Conservation (phyloP, 1,139 yeast species). For the Yamadazyma triangularis region DNA sequence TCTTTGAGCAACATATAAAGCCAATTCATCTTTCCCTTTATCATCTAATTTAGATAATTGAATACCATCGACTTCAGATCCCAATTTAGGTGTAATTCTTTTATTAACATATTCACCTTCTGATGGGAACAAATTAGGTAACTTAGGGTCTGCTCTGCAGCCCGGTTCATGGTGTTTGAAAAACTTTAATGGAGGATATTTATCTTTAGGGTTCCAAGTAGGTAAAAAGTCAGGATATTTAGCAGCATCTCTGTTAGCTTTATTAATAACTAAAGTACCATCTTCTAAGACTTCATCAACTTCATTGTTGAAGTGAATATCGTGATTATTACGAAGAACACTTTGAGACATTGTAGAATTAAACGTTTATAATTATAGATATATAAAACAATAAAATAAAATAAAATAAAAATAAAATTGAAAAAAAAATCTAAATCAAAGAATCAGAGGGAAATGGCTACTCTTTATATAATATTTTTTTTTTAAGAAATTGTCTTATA, state of each 20-base stretch:
- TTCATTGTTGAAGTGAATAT: constrained; percentile 38
- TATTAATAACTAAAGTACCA: constrained; percentile 29
- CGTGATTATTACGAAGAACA: constrained; percentile 25
- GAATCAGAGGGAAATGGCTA: background rate
- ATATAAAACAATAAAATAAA: no score
- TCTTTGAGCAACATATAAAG: constrained; percentile 58
- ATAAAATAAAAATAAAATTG: no score
- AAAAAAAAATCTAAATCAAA: no score
- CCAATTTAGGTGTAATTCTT: constrained; percentile 59
- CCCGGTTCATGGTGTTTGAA: constrained; percentile 53
- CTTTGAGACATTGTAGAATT: background rate
- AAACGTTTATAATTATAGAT: no score
- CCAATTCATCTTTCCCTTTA: constrained; percentile 59
- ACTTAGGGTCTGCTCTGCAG: constrained; percentile 50
- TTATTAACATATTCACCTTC: constrained; percentile 24
- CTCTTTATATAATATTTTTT: background rate
- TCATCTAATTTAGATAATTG: constrained; percentile 52
- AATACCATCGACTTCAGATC: constrained; percentile 57
- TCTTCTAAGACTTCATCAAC: constrained; percentile 35
- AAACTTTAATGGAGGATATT: constrained; percentile 41
- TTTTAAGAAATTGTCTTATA: no score
- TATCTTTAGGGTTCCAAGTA: constrained; percentile 44
- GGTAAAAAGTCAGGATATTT: constrained; percentile 43
- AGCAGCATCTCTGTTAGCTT: constrained; percentile 25
- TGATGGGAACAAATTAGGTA: constrained; percentile 46